A percentile compares a stretch with the other conserved stretches of the same genome.
phyloP scores from a whole-genome alignment of 352 stramenopile species.

The Phytophthora megakarya region DNA sequence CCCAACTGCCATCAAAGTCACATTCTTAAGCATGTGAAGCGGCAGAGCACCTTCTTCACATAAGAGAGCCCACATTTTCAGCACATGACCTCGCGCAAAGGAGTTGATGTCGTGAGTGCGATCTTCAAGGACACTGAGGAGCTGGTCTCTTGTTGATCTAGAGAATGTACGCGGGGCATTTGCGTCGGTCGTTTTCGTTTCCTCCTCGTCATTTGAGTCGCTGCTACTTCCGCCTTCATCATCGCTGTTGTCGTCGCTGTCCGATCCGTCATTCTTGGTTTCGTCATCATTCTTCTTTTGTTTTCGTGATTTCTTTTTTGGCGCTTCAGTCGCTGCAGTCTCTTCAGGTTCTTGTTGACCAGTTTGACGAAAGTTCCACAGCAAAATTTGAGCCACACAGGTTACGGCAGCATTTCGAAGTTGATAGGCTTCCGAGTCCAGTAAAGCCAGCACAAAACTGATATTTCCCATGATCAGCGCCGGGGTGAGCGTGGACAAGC shows the following conservation, averaged over 20 bases:
- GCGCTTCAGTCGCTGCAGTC: slow-evolving; percentile 6
- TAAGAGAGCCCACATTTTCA: slow-evolving; percentile 92
- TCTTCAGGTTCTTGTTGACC: slow-evolving; percentile 34
- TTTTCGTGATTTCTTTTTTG: slow-evolving; percentile 23
- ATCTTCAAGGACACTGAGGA: slow-evolving; percentile 91
- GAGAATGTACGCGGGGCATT: slow-evolving; percentile 52
- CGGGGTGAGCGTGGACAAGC: slow-evolving; percentile 63
- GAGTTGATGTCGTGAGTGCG: slow-evolving; percentile 93
- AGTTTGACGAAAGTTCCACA: slow-evolving; percentile 77
- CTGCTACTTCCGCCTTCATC: slow-evolving; percentile 31
- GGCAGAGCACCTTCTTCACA: slow-evolving; percentile 87
- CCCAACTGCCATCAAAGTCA: slow-evolving; percentile 82
- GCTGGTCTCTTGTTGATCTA: slow-evolving; percentile 62
- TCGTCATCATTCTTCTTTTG: slow-evolving; percentile 26
- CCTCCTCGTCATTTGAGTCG: slow-evolving; percentile 33
- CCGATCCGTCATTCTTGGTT: slow-evolving; percentile 29
- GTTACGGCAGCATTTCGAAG: slow-evolving; percentile 75
- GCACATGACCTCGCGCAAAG: slow-evolving; percentile 89
- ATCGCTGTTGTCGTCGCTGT: slow-evolving; percentile 33
- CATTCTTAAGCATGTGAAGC: slow-evolving; percentile 80
- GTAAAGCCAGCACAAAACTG: slow-evolving; percentile 73
- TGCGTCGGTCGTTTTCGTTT: slow-evolving; percentile 17
- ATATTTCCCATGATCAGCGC: slow-evolving; percentile 77
- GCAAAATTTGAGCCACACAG: slow-evolving; percentile 75
- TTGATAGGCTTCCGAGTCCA: slow-evolving; percentile 81